Conservation (phyloP, 1,284 basidiomycete species). For the Trichosporon coremiiforme region DNA sequence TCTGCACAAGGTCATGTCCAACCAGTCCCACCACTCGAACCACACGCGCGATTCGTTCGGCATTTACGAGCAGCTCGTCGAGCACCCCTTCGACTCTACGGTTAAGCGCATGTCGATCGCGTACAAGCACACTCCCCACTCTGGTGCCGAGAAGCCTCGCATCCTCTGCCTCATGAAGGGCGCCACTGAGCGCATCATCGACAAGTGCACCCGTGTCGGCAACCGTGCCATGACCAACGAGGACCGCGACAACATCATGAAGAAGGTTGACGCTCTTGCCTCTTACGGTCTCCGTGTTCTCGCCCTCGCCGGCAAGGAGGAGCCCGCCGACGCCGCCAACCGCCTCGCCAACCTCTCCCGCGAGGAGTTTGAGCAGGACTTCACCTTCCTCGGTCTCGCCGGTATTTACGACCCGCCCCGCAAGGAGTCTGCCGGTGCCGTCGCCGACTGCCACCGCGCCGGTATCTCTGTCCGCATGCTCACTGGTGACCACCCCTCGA, state of each 20-base stretch:
- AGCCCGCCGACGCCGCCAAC: slow-evolving; percentile 54
- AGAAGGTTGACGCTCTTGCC: slow-evolving; percentile 62
- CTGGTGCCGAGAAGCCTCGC: slow-evolving; percentile 16
- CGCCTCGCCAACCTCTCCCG: slow-evolving; percentile 54
- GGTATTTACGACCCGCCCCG: slow-evolving; percentile 72
- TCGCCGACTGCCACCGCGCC: slow-evolving; percentile 65
- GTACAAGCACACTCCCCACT: slow-evolving; percentile 48
- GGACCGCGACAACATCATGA: slow-evolving; percentile 57
- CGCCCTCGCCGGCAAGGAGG: slow-evolving; percentile 56
- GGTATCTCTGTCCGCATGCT: slow-evolving; percentile 71
- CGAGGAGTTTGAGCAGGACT: slow-evolving; percentile 63
- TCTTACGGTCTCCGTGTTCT: slow-evolving; percentile 63
- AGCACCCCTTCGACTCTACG: slow-evolving; percentile 66
- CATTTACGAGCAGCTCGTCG: slow-evolving; percentile 51
- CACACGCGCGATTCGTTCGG: slow-evolving; percentile 23
- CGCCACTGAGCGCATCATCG: slow-evolving; percentile 66
- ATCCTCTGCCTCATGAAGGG: slow-evolving; percentile 62
- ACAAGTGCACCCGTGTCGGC: slow-evolving; percentile 58
- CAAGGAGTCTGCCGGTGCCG: slow-evolving; percentile 65
- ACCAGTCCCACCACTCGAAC: slow-evolving; percentile 30
- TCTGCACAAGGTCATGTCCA: slow-evolving; percentile 20
- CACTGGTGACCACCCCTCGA: slow-evolving; percentile 60
- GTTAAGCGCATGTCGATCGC: slow-evolving; percentile 67
- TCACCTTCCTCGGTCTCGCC: slow-evolving; percentile 66
- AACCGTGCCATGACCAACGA: slow-evolving; percentile 40